These are phyloP conservation scores for Parafenestella ontariensis DNA, from an alignment of 2,329 filamentous ascomycete species.

Conservation along the genomic window DNA sequence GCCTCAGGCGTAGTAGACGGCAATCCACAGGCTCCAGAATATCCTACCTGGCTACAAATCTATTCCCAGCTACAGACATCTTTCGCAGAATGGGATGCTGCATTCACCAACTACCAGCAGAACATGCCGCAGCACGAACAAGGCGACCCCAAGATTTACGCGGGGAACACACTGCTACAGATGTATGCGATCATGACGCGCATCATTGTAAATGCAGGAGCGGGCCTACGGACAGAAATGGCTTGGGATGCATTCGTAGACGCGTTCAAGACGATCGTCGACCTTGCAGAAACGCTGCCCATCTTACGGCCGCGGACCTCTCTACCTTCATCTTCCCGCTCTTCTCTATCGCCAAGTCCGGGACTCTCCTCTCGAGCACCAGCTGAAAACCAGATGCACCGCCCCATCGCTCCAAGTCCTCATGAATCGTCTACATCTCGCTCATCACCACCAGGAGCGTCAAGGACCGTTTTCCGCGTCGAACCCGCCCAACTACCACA, in stretches of 20 bases:
- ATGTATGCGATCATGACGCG: slow-evolving; percentile 32
- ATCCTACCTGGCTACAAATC: slow-evolving; percentile 26
- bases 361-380: slow-evolving; percentile 10
- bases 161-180: slow-evolving; percentile 33
- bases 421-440: not conserved
- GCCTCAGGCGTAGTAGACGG: slow-evolving; percentile 29
- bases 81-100: slow-evolving; percentile 26
- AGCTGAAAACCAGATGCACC: slow-evolving; percentile 13
- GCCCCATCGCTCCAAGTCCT: slow-evolving; percentile 10
- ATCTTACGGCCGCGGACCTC: slow-evolving; percentile 13
- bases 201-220: slow-evolving; percentile 25
- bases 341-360: slow-evolving; percentile 2
- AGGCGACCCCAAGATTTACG: slow-evolving; percentile 30
- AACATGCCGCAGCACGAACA: slow-evolving; percentile 23
- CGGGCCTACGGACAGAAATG: slow-evolving; percentile 25
- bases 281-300: slow-evolving; percentile 36
- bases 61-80: slow-evolving; percentile 25
- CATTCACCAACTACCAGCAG: slow-evolving; percentile 28
- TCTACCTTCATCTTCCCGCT: slow-evolving; percentile 17
- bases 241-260: slow-evolving; percentile 33
- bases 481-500: too few relatives aligned
- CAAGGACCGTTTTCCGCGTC: not conserved
- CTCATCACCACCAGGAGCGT: not conserved
- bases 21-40: slow-evolving; percentile 22
- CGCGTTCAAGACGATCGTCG: slow-evolving; percentile 32